These are phyloP conservation scores for Penicillium lagena DNA, from an alignment of 495 filamentous ascomycete genomes.

Conservation along the genomic window DNA sequence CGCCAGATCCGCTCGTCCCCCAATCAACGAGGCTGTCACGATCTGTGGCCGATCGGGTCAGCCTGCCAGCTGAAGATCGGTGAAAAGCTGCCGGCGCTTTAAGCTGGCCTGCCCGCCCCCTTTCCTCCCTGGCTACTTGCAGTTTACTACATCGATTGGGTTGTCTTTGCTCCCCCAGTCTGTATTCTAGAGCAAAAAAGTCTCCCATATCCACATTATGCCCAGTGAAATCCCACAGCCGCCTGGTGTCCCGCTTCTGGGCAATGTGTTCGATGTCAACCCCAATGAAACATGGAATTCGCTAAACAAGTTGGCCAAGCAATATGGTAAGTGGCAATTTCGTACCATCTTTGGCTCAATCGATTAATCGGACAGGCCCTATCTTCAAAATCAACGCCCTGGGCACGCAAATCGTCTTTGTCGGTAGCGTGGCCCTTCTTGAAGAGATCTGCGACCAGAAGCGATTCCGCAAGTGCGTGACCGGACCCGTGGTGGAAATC, in stretches of 20 bases:
- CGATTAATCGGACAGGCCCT: constrained; percentile 36
- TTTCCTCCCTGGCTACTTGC: too few species aligned
- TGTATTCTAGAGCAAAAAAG: background rate
- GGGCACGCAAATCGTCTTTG: constrained; percentile 45
- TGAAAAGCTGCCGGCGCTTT: constrained; percentile 3
- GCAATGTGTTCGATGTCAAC: constrained; percentile 61
- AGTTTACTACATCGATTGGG: too few species aligned
- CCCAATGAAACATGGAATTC: constrained; percentile 56
- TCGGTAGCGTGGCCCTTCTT: constrained; percentile 50
- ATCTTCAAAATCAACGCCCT: constrained; percentile 65
- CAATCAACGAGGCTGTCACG: constrained; percentile 3
- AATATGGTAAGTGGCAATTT: constrained; percentile 45
- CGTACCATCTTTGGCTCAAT: constrained; percentile 5
- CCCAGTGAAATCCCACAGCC: constrained; percentile 54
- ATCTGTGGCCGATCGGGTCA: constrained; percentile 17
- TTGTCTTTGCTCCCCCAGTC: background rate
- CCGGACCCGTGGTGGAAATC: constrained; percentile 52
- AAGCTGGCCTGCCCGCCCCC: background rate
- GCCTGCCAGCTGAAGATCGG: constrained; percentile 15
- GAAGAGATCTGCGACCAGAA: constrained; percentile 69
- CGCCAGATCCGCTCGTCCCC: constrained; percentile 6
- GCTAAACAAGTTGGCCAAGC: constrained; percentile 55
- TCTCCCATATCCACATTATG: constrained; percentile 14
- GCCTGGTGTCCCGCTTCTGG: constrained; percentile 58
- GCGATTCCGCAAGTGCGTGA: constrained; percentile 60